These are phyloP conservation scores for Paxillus ammoniavirescens DNA, from an alignment of 768 basidiomycete species.

Conservation along the genomic window DNA sequence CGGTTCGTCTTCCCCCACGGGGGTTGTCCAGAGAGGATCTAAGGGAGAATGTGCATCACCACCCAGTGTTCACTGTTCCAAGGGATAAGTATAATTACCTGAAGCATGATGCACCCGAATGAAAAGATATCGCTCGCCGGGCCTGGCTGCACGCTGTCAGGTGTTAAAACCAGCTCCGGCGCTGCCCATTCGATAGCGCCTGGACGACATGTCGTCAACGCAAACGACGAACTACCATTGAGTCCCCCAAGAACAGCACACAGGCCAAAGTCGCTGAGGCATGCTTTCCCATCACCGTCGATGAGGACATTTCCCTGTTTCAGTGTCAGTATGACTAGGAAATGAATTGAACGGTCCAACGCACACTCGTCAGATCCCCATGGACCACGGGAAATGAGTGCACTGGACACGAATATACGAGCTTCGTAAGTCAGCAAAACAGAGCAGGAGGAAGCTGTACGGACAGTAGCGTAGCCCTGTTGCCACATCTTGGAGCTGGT, in stretches of 20 bases:
- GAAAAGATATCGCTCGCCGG: neutral
- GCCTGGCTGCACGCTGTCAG: neutral
- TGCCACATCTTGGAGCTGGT: neutral
- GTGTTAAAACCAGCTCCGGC: neutral
- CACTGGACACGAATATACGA: neutral
- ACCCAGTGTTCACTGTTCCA: no score
- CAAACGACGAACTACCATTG: neutral
- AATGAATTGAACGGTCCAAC: neutral
- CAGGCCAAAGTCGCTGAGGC: neutral
- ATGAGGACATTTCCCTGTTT: neutral
- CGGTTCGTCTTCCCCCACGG: neutral
- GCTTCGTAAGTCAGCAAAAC: neutral
- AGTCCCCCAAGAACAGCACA: neutral
- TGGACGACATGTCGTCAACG: neutral
- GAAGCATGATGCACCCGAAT: no score
- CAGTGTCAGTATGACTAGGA: neutral
- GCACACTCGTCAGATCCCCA: neutral
- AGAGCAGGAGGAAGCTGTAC: neutral
- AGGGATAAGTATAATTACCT: no score
- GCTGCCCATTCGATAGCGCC: neutral
- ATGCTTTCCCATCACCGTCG: neutral
- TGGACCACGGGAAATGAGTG: neutral
- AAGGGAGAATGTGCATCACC: neutral
- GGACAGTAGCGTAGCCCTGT: neutral
- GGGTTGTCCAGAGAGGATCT: neutral